Evolutionary conservation across 1,139 yeast species (phyloP).

Genomic region (Lodderomyces metapsilosis): DNA sequence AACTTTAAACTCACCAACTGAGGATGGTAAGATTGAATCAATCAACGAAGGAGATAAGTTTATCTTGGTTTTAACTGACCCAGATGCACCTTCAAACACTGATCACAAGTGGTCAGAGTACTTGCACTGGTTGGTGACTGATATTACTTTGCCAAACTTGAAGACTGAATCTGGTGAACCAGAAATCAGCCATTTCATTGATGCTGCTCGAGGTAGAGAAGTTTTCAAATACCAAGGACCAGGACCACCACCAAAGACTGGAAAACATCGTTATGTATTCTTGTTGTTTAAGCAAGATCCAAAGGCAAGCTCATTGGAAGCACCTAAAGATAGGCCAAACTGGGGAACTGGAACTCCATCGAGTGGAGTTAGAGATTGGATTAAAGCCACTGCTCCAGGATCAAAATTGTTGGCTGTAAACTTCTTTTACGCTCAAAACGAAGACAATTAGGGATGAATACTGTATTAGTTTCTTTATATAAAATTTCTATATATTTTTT

Average conservation of each 20-base stretch:
- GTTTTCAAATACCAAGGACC: conserved; percentile 65
- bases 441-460: conserved; percentile 30
- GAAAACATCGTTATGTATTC: conserved; percentile 79
- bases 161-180: conserved; percentile 25
- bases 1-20: conserved; percentile 52
- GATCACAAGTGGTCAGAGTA: conserved; percentile 90
- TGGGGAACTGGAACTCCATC: conserved; percentile 87
- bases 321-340: conserved; percentile 63
- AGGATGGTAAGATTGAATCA: conserved; percentile 34
- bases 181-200: conserved; percentile 37
- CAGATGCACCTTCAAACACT: conserved; percentile 84
- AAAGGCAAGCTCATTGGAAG: conserved; percentile 25
- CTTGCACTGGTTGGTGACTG: conserved; percentile 73
- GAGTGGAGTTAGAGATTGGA: conserved; percentile 74
- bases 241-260: conserved; percentile 81
- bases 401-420: conserved; percentile 69
- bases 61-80: conserved; percentile 81
- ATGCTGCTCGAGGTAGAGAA: conserved; percentile 37
- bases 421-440: conserved; percentile 75
- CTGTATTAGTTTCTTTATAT: neutral
- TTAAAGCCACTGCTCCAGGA: conserved; percentile 57
- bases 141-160: conserved; percentile 47
- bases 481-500: conserved; percentile 9
- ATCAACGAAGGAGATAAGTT: conserved; percentile 53
- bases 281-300: conserved; percentile 66